Evolutionary conservation across 768 basidiomycete species (phyloP).

Genomic region (Sporobolomyces pararoseus): DNA sequence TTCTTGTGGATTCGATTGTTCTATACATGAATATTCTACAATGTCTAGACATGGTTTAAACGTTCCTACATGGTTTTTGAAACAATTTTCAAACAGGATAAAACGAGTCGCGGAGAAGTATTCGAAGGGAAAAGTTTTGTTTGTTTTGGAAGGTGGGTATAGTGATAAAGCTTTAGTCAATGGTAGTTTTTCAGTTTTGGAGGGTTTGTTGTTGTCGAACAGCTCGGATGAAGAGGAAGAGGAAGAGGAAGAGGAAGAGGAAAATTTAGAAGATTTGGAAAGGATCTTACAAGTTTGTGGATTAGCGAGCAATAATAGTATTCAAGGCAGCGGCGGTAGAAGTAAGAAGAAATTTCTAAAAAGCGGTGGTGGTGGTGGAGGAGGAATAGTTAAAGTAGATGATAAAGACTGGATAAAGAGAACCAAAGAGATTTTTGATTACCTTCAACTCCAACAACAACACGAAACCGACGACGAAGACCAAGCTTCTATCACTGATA

Average conservation of each 20-base stretch:
- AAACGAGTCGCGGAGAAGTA: constrained; percentile 62
- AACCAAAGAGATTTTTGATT: constrained; percentile 29
- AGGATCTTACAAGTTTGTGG: neutral
- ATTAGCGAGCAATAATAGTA: neutral
- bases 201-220: constrained; percentile 63
- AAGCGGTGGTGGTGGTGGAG: neutral
- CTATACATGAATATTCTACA: constrained; percentile 78
- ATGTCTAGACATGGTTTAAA: constrained; percentile 92
- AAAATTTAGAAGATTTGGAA: neutral
- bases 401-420: constrained; percentile 23
- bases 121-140: constrained; percentile 68
- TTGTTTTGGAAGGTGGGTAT: constrained; percentile 92
- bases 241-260: neutral
- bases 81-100: constrained; percentile 73
- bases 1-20: constrained; percentile 81
- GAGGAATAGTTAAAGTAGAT: neutral
- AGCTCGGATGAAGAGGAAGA: neutral
- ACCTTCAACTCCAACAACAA: constrained; percentile 7
- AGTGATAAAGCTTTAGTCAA: constrained; percentile 81
- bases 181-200: constrained; percentile 75
- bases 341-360: neutral
- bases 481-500: too few species aligned
- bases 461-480: neutral
- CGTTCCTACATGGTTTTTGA: constrained; percentile 80
- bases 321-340: neutral